phyloP scores from a whole-genome alignment of 2,329 filamentous ascomycete genomes.

The Arthrobotrys conoides region DNA sequence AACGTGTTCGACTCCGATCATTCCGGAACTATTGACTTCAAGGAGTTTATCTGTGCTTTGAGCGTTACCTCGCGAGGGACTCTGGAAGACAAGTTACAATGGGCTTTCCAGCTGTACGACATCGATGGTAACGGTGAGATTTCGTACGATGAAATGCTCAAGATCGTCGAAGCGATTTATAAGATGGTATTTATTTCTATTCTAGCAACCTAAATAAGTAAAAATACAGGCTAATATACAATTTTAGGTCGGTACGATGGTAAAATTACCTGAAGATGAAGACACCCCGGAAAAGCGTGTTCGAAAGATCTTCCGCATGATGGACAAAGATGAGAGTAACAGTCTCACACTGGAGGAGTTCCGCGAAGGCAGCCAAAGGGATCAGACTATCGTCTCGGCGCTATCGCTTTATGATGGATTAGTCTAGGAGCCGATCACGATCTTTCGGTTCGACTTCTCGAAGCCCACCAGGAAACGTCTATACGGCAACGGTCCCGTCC shows the following conservation, averaged over 20 bases:
- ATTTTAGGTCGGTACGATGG: slow-evolving; percentile 92
- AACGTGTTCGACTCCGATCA: slow-evolving; percentile 99
- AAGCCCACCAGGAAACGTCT: slow-evolving; percentile 27
- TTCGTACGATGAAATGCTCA: slow-evolving; percentile 98
- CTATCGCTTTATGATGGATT: slow-evolving; percentile 95
- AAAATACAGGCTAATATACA: slow-evolving; percentile 15
- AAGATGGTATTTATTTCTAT: slow-evolving; percentile 81
- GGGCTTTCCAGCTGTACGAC: slow-evolving; percentile 99
- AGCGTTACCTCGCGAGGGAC: slow-evolving; percentile 97
- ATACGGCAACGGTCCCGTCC: slow-evolving; percentile 26
- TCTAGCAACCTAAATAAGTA: no score
- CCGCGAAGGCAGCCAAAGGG: slow-evolving; percentile 98
- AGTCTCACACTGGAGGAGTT: slow-evolving; percentile 97
- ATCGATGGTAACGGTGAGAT: slow-evolving; percentile 99
- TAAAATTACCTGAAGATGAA: slow-evolving; percentile 97
- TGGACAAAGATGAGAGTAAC: slow-evolving; percentile 99
- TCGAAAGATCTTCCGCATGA: slow-evolving; percentile 98
- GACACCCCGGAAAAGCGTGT: slow-evolving; percentile 99
- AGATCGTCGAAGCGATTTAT: slow-evolving; percentile 99
- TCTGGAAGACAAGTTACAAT: slow-evolving; percentile 99
- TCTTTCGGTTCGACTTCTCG: slow-evolving; percentile 16
- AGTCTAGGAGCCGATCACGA: slow-evolving; percentile 72
- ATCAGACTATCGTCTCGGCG: slow-evolving; percentile 98
- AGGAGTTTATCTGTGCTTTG: slow-evolving; percentile 98
- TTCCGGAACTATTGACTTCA: slow-evolving; percentile 98